Conservation (phyloP, 257 asterid species). For the Anisodus tanguticus region DNA sequence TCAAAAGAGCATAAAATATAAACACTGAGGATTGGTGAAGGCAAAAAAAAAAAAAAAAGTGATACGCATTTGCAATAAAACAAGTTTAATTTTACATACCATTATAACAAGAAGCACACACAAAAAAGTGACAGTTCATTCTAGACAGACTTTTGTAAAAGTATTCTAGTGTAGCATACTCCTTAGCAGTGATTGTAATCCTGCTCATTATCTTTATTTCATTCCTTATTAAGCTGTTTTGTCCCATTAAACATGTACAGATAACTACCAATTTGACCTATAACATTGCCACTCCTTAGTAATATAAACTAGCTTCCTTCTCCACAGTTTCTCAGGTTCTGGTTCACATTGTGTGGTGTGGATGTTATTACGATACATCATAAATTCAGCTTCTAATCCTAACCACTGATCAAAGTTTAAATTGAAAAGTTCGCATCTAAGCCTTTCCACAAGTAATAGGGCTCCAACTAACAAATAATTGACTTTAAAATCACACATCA, state of each 20-base stretch:
- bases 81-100: conserved; percentile 20
- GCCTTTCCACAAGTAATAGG: neutral
- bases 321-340: neutral
- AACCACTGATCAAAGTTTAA: conserved; percentile 9
- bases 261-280: conserved; percentile 4
- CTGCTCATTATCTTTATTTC: conserved; percentile 16
- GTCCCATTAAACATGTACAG: neutral
- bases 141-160: neutral
- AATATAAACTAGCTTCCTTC: conserved; percentile 3
- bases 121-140: conserved; percentile 8
- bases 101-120: conserved; percentile 5
- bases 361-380: conserved; percentile 10
- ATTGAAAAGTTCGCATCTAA: neutral
- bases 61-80: conserved; percentile 7
- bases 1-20: conserved; percentile 17
- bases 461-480: neutral
- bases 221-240: conserved; percentile 16
- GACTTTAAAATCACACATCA: neutral
- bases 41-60: no score
- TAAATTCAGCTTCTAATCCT: conserved; percentile 1
- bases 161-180: neutral
- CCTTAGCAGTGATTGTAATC: neutral
- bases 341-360: neutral
- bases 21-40: neutral
- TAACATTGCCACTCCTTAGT: conserved; percentile 13